phyloP scores from a whole-genome alignment of 192 early-diverging fungal species.

The Diversispora eburnea region DNA sequence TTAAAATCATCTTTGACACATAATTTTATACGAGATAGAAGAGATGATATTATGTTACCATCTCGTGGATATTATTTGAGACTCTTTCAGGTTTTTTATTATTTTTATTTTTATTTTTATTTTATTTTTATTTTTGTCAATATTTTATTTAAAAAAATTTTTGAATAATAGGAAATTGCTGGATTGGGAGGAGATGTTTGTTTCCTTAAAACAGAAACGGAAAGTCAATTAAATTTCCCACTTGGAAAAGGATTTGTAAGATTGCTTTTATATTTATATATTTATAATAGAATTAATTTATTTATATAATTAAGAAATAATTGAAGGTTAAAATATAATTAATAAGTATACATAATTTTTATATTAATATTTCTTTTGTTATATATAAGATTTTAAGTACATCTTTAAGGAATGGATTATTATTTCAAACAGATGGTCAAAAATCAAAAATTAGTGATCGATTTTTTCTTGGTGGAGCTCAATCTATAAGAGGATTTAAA shows the following conservation, averaged over 20 bases:
- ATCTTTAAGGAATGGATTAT: conserved; percentile 53
- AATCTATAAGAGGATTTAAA: conserved; percentile 84
- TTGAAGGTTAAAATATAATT: background rate
- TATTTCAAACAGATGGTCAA: conserved; percentile 56
- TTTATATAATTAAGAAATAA: background rate
- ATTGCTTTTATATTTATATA: background rate
- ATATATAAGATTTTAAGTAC: conserved; percentile 40
- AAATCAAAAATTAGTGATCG: conserved; percentile 74
- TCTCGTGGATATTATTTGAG: conserved; percentile 58
- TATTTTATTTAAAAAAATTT: background rate
- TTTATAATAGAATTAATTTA: background rate
- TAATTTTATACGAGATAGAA: conserved; percentile 61
- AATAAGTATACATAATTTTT: background rate
- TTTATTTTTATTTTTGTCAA: background rate
- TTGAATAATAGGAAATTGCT: conserved; percentile 56
- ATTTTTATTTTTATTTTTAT: background rate
- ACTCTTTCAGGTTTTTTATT: conserved; percentile 32
- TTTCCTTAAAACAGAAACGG: conserved; percentile 67
- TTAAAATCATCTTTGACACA: conserved; percentile 78
- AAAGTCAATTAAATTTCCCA: conserved; percentile 58
- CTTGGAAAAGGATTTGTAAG: conserved; percentile 59
- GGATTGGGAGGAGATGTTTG: conserved; percentile 81
- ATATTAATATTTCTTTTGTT: too few relatives aligned
- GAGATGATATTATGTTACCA: conserved; percentile 78
- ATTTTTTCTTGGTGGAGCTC: conserved; percentile 85